Evolutionary conservation across 371 early-diverging fungal genomes (phyloP).

Genomic region (Ordospora pajunii): DNA sequence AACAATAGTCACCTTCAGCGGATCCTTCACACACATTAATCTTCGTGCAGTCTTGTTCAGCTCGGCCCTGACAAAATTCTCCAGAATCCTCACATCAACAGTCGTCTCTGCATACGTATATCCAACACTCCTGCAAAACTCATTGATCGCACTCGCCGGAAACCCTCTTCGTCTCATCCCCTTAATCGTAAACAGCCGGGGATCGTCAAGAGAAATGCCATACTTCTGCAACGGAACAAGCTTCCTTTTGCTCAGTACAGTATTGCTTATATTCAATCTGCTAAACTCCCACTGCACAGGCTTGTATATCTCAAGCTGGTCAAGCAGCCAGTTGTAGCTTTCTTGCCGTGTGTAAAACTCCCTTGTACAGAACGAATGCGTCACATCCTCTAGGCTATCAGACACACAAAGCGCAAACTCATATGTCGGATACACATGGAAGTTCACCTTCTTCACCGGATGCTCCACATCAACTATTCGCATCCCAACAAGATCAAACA

Average conservation of each 20-base stretch:
- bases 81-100: slow-evolving; percentile 80
- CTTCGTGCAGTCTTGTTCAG: slow-evolving; percentile 79
- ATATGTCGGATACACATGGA: slow-evolving; percentile 97
- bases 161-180: slow-evolving; percentile 93
- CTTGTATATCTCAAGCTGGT: slow-evolving; percentile 91
- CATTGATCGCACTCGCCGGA: slow-evolving; percentile 92
- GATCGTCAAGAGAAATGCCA: slow-evolving; percentile 82
- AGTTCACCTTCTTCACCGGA: slow-evolving; percentile 73
- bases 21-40: slow-evolving; percentile 76
- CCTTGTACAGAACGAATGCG: slow-evolving; percentile 94
- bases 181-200: slow-evolving; percentile 85
- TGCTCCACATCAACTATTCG: slow-evolving; percentile 81
- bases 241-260: slow-evolving; percentile 93
- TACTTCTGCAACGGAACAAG: slow-evolving; percentile 72
- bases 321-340: slow-evolving; percentile 96
- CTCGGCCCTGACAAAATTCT: slow-evolving; percentile 82
- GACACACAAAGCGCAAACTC: slow-evolving; percentile 96
- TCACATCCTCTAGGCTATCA: slow-evolving; percentile 97
- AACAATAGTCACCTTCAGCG: slow-evolving; percentile 72
- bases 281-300: slow-evolving; percentile 99
- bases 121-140: slow-evolving; percentile 83
- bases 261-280: slow-evolving; percentile 83
- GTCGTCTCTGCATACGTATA: slow-evolving; percentile 77
- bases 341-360: slow-evolving; percentile 87
- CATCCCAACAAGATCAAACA: slow-evolving; percentile 96